Percentiles rank a stretch among this genome's conserved stretches.
Evolutionary conservation across 306 rosid species (phyloP).

Genomic region (Medicago truncatula): DNA sequence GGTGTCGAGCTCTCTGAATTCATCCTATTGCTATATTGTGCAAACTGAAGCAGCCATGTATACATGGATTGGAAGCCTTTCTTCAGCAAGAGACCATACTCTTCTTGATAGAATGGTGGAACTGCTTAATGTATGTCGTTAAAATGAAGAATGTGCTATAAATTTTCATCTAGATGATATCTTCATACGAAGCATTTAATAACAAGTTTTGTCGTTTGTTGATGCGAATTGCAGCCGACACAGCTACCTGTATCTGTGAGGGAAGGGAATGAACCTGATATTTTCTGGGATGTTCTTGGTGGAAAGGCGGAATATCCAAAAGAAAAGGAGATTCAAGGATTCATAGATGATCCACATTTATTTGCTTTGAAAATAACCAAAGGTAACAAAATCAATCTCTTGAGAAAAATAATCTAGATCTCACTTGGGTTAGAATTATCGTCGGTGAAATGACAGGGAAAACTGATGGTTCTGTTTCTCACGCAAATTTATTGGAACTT

Average conservation of each 20-base stretch:
- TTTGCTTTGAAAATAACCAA: slow-evolving; percentile 63
- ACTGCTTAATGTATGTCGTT: slow-evolving; percentile 66
- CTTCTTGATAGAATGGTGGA: slow-evolving; percentile 88
- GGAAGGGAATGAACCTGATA: slow-evolving; percentile 92
- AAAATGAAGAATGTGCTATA: not conserved
- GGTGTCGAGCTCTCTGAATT: slow-evolving; percentile 86
- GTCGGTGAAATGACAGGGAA: slow-evolving; percentile 61
- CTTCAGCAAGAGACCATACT: slow-evolving; percentile 84
- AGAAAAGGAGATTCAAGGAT: slow-evolving; percentile 75
- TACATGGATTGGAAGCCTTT: slow-evolving; percentile 91
- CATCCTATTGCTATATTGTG: slow-evolving; percentile 90
- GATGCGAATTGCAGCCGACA: slow-evolving; percentile 65
- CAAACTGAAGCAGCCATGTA: slow-evolving; percentile 65
- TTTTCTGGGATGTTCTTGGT: slow-evolving; percentile 78
- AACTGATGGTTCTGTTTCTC: slow-evolving; percentile 70
- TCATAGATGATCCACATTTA: slow-evolving; percentile 80
- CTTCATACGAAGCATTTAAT: not conserved
- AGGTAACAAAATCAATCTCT: slow-evolving; percentile 64
- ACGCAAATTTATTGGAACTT: slow-evolving; percentile 52
- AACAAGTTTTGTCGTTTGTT: slow-evolving; percentile 5
- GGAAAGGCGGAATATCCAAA: slow-evolving; percentile 78
- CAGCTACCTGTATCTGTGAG: slow-evolving; percentile 83
- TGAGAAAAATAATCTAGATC: slow-evolving; percentile 51
- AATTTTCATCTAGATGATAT: not conserved
- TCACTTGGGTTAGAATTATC: slow-evolving; percentile 66